A percentile compares a stretch with the other conserved stretches of the same genome.
Conservation (phyloP, 2,329 filamentous ascomycete genomes). For the Neonectria magnoliae region DNA sequence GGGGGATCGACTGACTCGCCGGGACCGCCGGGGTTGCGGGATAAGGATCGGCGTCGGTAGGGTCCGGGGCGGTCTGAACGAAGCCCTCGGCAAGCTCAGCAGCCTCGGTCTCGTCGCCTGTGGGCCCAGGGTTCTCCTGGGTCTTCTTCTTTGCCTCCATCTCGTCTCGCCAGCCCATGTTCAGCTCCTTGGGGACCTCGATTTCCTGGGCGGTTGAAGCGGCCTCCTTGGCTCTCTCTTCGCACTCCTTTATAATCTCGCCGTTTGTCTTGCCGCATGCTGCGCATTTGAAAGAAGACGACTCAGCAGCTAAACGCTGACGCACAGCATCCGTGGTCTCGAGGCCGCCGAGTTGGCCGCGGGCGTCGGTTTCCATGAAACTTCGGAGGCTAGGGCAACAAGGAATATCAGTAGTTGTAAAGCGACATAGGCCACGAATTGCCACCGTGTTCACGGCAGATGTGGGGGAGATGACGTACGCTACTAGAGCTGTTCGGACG, state of each 20-base stretch:
- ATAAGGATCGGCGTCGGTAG: constrained; percentile 8
- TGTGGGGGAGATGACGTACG: constrained; percentile 59
- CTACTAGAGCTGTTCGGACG: constrained; percentile 84
- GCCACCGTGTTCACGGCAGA: background rate
- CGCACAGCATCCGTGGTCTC: constrained; percentile 77
- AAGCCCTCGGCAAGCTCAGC: constrained; percentile 67
- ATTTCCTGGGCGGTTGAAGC: constrained; percentile 52
- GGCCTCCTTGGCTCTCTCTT: constrained; percentile 61
- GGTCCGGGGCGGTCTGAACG: constrained; percentile 56
- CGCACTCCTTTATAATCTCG: constrained; percentile 78
- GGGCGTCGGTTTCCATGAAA: constrained; percentile 93
- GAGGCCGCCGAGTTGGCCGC: constrained; percentile 89
- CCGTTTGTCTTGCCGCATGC: constrained; percentile 76
- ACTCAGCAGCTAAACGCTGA: constrained; percentile 74
- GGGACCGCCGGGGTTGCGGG: background rate
- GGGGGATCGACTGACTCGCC: constrained; percentile 6
- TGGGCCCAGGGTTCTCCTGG: constrained; percentile 18
- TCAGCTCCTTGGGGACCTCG: constrained; percentile 64
- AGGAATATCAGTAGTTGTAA: constrained; percentile 10
- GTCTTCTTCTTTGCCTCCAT: constrained; percentile 56
- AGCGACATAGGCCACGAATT: background rate
- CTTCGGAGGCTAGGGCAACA: constrained; percentile 66
- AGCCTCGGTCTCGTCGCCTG: constrained; percentile 52
- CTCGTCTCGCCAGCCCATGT: constrained; percentile 79
- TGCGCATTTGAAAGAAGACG: constrained; percentile 72